Base-by-base conservation (phyloP, 176 grass and related monocot species). In the Cenchrus fungigraminus region DNA sequence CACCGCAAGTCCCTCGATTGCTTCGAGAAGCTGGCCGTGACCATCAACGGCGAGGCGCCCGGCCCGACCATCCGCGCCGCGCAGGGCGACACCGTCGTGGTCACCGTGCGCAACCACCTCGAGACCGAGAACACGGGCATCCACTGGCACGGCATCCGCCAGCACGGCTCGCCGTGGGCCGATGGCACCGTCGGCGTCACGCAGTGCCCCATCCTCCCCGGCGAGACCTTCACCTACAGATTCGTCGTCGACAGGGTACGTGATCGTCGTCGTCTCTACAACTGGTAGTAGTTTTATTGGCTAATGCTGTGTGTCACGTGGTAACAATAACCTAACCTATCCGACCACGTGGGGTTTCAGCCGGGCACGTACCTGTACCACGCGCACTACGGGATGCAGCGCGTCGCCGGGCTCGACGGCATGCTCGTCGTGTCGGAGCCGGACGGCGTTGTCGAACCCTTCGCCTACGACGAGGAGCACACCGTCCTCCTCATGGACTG, bases 311-410 rank as follows among this genome's bases (percentile, higher is more conserved):
- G 22, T 25, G 22, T 25, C 22, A 25, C 22, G 22, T 25, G 22
- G 22, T 25, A 25, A 25, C 22, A 25, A 25, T 25, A 25, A 25
- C 22, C 22, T 25, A 25, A 25, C 22, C 22, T 25, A 25, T 25
- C 22, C 22, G 22, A 25, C 22, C 22, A 46, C 45, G 6, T 8
- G 45, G 45, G 45, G 45, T 9, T 46, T 8, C 47, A 50, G 94
- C 55, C 88, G 0, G 90, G 92, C n/a, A 94, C 91, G 15, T 94
- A 97, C 46, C 22, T 97, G 37, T 94, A 97, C 85, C 94, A 97
- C 81, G 83, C 92, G 11, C 95, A 94, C 84, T 97, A 92, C 50
- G 95, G 92, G 9, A 97, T 97, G 95, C 92, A 92, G 87, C 89
- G 92, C 43, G 88, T 91, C 6, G 90, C 92, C 0, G 90, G 95